Evolutionary conservation across 1,284 basidiomycete species (phyloP).

Genomic region (Ustilago sp.): DNA sequence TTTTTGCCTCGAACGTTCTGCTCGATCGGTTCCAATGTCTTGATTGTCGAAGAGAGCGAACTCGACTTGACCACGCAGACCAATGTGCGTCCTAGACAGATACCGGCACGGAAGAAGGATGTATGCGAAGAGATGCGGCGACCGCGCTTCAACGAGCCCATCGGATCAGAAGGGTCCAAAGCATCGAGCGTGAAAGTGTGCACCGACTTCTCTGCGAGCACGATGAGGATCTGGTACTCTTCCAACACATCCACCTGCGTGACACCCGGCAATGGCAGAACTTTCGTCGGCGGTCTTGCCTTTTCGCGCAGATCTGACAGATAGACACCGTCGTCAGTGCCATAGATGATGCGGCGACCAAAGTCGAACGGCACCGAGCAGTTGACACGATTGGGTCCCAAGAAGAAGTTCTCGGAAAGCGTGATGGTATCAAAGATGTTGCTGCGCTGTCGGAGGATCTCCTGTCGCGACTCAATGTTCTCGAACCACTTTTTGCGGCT

Average conservation of each 20-base stretch:
- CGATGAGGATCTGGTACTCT: conserved; percentile 93
- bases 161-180: conserved; percentile 88
- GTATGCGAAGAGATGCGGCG: conserved; percentile 96
- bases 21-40: conserved; percentile 95
- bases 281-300: conserved; percentile 82
- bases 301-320: conserved; percentile 84
- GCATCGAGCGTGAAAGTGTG: conserved; percentile 96
- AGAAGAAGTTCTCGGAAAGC: conserved; percentile 88
- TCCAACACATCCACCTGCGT: conserved; percentile 96
- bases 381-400: conserved; percentile 80
- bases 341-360: conserved; percentile 90
- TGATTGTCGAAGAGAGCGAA: conserved; percentile 95
- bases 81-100: conserved; percentile 91
- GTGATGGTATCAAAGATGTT: conserved; percentile 87
- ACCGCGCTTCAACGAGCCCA: conserved; percentile 89
- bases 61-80: conserved; percentile 98
- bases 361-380: conserved; percentile 92
- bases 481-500: conserved; percentile 95
- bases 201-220: conserved; percentile 88
- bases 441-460: conserved; percentile 83
- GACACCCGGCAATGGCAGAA: conserved; percentile 88
- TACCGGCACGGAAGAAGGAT: conserved; percentile 96
- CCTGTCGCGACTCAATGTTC: conserved; percentile 88
- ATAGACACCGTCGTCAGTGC: conserved; percentile 96
- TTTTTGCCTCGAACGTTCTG: conserved; percentile 83